Evolutionary conservation across 2,329 filamentous ascomycete genomes (phyloP).

Genomic region (Trichoderma gracile): DNA sequence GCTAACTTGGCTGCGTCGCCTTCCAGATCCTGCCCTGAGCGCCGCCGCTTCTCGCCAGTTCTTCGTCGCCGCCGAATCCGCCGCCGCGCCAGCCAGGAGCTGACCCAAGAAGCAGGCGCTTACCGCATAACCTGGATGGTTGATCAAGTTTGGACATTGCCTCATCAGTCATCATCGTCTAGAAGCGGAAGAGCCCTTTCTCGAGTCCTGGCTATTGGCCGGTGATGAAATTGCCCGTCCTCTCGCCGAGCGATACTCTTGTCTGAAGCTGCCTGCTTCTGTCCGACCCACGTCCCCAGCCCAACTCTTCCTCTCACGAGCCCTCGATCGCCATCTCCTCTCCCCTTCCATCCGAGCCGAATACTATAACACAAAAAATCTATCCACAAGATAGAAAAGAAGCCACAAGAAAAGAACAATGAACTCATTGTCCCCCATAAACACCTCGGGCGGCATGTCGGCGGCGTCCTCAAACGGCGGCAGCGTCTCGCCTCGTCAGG

Average conservation of each 20-base stretch:
- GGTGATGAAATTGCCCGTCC: constrained; percentile 31
- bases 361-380: constrained; percentile 4
- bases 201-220: constrained; percentile 32
- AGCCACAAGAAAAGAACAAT: constrained; percentile 41
- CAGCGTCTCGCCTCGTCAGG: constrained; percentile 50
- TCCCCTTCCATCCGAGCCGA: constrained; percentile 23
- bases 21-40: constrained; percentile 19
- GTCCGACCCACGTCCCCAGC: constrained; percentile 33
- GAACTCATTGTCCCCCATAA: constrained; percentile 51
- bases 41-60: constrained; percentile 16
- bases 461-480: constrained; percentile 45
- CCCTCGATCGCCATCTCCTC: constrained; percentile 30
- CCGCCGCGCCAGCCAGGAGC: constrained; percentile 38
- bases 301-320: constrained; percentile 30
- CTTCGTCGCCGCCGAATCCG: constrained; percentile 32
- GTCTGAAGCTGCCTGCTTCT: constrained; percentile 28
- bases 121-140: constrained; percentile 39
- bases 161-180: constrained; percentile 29
- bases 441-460: constrained; percentile 38
- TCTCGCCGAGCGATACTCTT: constrained; percentile 34
- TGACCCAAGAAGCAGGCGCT: constrained; percentile 37
- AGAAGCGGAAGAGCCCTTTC: constrained; percentile 28
- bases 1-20: constrained; percentile 22
- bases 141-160: constrained; percentile 32
- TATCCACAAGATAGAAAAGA: constrained; percentile 31